Base-by-base conservation (phyloP, 2,329 filamentous ascomycete species). In the Trichoderma brevicompactum region DNA sequence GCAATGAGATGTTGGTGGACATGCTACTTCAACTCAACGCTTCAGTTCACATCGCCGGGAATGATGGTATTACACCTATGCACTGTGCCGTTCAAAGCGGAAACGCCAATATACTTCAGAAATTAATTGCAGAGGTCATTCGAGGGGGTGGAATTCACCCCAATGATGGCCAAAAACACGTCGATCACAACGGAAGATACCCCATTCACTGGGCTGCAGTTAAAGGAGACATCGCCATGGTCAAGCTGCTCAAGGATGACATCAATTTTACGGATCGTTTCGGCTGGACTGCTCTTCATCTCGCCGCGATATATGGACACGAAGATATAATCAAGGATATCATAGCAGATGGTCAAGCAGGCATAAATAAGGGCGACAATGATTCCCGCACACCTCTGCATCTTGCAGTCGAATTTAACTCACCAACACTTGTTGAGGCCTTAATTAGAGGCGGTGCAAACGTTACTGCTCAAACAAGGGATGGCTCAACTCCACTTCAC, bases 151-250 rank as follows among this genome's bases (percentile, higher is more conserved):
- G 19, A 8, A 52, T n/a, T 1, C 15, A 64, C 5, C 10, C 15
- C 8, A 49, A 43, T 5, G 44, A 52, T 5, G 17, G 23, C 9
- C 4, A 10, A 1, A 3, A 12, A 3, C 48, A 38, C 8, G 40
- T 41, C 0, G 53, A 60, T 50, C 54, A 23, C 7, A 49, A 65
- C n/a, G 36, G 38, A 5, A 55, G 63, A 2, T 17, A 46, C 9
- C 53, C 63, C 3, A 50, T 65, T 28, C 63, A 65, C 54, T 65
- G 63, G 63, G 63, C 63, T 23, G 54, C 54, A 23, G 32, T 41
- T 5, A 15, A 34, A 2, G 63, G 63, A 15, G 17, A 60, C 9
- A 7, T 23, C 3, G 13, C 28, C 1, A 15, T 44, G n/a, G 32
- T 61, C 23, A 7, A 8, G 7, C 0, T 41, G 1, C 5, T 65